phyloP scores from a whole-genome alignment of 2,329 filamentous ascomycete species.

The Paecilomyces niveus region DNA sequence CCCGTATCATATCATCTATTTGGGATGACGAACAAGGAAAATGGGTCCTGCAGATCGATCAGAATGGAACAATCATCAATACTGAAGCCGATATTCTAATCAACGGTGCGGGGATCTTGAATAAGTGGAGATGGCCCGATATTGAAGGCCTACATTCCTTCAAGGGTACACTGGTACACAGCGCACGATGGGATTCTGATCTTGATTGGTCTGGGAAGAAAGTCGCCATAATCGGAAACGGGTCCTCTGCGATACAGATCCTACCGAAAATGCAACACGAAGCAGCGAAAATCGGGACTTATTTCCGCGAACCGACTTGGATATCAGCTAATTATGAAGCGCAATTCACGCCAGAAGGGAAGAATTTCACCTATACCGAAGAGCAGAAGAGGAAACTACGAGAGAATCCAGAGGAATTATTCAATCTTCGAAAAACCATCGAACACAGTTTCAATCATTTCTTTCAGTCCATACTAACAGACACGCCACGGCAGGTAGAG shows the following conservation, averaged over 20 bases:
- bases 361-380: neutral
- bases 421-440: neutral
- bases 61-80: conserved; percentile 7
- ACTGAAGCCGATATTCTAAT: conserved; percentile 19
- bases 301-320: neutral
- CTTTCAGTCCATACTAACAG: neutral
- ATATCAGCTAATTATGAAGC: neutral
- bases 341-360: neutral
- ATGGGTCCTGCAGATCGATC: conserved; percentile 13
- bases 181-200: conserved; percentile 21
- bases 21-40: conserved; percentile 25
- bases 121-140: conserved; percentile 18
- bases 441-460: neutral
- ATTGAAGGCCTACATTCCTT: conserved; percentile 28
- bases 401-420: neutral
- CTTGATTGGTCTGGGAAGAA: conserved; percentile 18
- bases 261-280: neutral
- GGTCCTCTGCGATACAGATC: conserved; percentile 18
- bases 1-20: conserved; percentile 27
- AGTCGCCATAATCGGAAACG: conserved; percentile 18
- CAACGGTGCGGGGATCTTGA: conserved; percentile 20
- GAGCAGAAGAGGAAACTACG: neutral
- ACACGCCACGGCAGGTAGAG: neutral
- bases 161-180: conserved; percentile 25
- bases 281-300: neutral